Evolutionary conservation across 1,139 yeast species (phyloP).

Genomic region (Suhomyces bribrorum): DNA sequence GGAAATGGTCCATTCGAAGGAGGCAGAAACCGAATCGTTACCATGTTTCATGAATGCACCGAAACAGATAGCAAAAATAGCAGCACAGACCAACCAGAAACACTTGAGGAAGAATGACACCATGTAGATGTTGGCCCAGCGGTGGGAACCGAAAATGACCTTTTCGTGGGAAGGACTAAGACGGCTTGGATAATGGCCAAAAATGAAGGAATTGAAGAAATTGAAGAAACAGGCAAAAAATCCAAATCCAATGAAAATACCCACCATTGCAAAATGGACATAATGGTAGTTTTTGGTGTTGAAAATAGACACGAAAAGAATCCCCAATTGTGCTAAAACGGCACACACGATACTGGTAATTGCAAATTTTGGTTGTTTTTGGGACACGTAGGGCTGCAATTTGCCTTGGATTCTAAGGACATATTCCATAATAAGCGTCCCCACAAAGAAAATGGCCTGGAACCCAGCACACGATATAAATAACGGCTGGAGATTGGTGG

Average conservation of each 20-base stretch:
- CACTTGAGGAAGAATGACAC: slow-evolving; percentile 56
- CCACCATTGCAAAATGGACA: slow-evolving; percentile 73
- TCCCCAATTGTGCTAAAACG: slow-evolving; percentile 71
- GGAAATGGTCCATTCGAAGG: slow-evolving; percentile 81
- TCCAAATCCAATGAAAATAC: slow-evolving; percentile 68
- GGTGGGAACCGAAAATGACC: slow-evolving; percentile 40
- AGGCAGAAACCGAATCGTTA: slow-evolving; percentile 49
- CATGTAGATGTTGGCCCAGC: slow-evolving; percentile 47
- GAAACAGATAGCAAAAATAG: slow-evolving; percentile 69
- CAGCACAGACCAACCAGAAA: slow-evolving; percentile 69
- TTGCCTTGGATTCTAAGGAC: slow-evolving; percentile 53
- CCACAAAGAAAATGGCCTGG: slow-evolving; percentile 75
- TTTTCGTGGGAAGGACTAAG: slow-evolving; percentile 44
- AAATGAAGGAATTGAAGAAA: slow-evolving; percentile 57
- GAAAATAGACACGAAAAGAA: slow-evolving; percentile 73
- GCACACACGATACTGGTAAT: slow-evolving; percentile 55
- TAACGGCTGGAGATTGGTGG: slow-evolving; percentile 29
- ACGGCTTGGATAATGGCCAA: slow-evolving; percentile 55
- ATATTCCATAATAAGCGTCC: slow-evolving; percentile 63
- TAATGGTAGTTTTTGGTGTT: slow-evolving; percentile 59
- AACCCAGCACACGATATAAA: slow-evolving; percentile 29
- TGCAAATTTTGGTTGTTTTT: slow-evolving; percentile 51
- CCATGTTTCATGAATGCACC: slow-evolving; percentile 48
- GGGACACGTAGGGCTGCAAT: slow-evolving; percentile 54
- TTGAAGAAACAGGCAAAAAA: slow-evolving; percentile 66